Evolutionary conservation across 805 yeast genomes (phyloP).

Genomic region (Saccharomycopsis babjevae): DNA sequence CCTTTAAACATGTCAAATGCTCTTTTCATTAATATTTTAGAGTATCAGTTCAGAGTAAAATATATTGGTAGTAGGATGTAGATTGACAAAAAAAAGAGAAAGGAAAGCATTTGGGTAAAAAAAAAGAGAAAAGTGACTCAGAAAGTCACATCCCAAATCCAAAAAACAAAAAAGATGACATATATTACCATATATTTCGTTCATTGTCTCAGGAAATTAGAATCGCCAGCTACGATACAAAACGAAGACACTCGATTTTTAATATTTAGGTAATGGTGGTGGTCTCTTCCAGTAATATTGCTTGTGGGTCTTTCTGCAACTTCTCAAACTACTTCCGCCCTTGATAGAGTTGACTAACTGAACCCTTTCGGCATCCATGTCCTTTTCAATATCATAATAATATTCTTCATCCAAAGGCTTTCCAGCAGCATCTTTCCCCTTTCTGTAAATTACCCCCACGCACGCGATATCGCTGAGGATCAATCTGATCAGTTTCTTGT

Average conservation of each 20-base stretch:
- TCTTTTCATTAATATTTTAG: not conserved
- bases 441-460: conserved; percentile 80
- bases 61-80: no score
- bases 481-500: conserved; percentile 29
- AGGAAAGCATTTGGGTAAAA: no score
- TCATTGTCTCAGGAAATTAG: no score
- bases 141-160: not conserved
- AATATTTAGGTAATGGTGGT: conserved; percentile 18
- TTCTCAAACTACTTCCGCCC: conserved; percentile 68
- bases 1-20: not conserved
- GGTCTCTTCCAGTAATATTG: conserved; percentile 48
- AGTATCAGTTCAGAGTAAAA: not conserved
- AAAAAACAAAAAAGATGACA: not conserved
- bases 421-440: conserved; percentile 95
- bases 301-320: conserved; percentile 89
- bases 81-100: no score
- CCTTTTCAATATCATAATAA: conserved; percentile 80
- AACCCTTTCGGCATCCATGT: conserved; percentile 60
- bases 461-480: conserved; percentile 40
- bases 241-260: not conserved
- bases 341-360: conserved; percentile 62
- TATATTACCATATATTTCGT: not conserved
- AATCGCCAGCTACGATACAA: not conserved
- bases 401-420: conserved; percentile 89
- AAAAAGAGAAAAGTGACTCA: no score